These are phyloP conservation scores for Avena eriantha DNA, from an alignment of 176 grass and related monocot species.

Conservation along the genomic window DNA sequence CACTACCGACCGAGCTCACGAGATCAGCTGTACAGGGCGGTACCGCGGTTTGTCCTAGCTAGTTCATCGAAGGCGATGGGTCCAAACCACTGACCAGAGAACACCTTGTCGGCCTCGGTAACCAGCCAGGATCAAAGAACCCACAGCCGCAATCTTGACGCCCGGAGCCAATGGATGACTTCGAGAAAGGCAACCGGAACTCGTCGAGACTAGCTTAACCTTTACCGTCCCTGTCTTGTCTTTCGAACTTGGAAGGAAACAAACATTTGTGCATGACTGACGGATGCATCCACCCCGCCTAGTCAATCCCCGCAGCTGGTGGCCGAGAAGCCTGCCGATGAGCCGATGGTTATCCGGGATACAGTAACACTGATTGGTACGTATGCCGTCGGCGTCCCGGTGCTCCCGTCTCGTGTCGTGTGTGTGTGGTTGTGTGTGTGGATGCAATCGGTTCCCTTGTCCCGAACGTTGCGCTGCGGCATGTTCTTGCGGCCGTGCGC, in stretches of 20 bases:
- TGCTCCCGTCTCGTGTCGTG: not conserved
- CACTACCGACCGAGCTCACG: no score
- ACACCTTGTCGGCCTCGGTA: not conserved
- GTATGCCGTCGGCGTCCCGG: not conserved
- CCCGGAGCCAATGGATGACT: not conserved
- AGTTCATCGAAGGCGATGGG: no score
- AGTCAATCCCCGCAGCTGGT: not conserved
- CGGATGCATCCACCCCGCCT: not conserved
- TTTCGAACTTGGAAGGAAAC: not conserved
- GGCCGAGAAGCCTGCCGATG: not conserved
- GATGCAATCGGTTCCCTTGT: conserved; percentile 12
- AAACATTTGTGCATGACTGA: not conserved
- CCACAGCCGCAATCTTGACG: not conserved
- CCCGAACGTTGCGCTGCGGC: not conserved
- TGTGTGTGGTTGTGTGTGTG: no score
- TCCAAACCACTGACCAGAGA: not conserved
- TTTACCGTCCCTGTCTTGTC: not conserved
- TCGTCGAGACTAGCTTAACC: not conserved
- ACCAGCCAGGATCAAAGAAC: not conserved
- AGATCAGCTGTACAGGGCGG: no score
- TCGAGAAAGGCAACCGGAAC: not conserved
- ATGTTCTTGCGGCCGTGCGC: not conserved
- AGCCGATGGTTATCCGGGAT: not conserved
- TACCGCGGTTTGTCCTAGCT: no score
- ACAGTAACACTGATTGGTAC: no score